Base-by-base conservation (phyloP, 495 filamentous ascomycete genomes). In the Tuber aestivum region DNA sequence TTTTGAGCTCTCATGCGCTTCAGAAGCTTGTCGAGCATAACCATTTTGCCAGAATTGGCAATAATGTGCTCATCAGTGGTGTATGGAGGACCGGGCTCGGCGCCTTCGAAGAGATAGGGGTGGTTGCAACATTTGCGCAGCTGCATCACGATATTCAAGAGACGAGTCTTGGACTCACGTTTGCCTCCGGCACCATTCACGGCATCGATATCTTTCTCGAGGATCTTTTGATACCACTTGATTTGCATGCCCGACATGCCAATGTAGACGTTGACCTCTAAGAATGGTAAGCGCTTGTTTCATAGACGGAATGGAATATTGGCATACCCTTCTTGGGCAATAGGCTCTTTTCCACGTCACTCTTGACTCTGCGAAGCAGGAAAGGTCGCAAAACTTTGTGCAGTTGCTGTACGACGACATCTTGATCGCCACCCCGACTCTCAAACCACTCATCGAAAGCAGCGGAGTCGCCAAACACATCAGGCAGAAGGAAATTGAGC, bases 101-200 rank as follows among this genome's bases (percentile, higher is more conserved):
- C 96, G 41, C 96, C 96, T 81, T 99, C 96, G 79, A 99, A 99
- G 3, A 99, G 89, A 80, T 99, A 99, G 5, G 96, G 96, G 80
- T 99, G 96, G 80, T 99, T 99, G 85, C 96, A 98, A 84, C 96
- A 99, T 84, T 99, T 99, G 76, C 96, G 92, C 70, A 99, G 89
- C 83, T 99, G 96, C 96, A 99, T 99, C 77, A 99, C 96, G 83
- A 99, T 99, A 85, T 99, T 99, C 76, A 99, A 87, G n/a, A 99
- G 88, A 68, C 96, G 90, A 8, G 96, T 98, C 86, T 99, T 99
- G n/a, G 95, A 97, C 83, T 99, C 96, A 72, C 92, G 91, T 85
- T 97, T 98, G 35, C 96, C 95, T 74, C 91, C 93, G 41, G 96
- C 96, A 69, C 96, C 96, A 79, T 99, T 99, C 77, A 99, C 96